Conservation (phyloP, 2,329 filamentous ascomycete genomes). For the Aurifilum marmelostoma region DNA sequence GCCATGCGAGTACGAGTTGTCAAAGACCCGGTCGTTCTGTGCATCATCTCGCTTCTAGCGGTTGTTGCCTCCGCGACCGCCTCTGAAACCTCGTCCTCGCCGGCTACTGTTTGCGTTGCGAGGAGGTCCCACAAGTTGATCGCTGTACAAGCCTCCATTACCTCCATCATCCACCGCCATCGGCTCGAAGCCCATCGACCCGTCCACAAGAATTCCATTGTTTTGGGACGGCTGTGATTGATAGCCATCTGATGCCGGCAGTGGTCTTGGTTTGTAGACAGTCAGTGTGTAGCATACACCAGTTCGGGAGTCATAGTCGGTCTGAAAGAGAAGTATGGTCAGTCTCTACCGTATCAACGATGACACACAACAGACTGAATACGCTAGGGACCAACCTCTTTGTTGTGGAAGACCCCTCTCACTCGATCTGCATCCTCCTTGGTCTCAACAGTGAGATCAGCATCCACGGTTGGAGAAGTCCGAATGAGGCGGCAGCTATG, state of each 20-base stretch:
- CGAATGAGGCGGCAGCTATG: constrained; percentile 69
- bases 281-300: constrained; percentile 12
- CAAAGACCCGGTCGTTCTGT: background rate
- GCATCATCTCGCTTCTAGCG: constrained; percentile 26
- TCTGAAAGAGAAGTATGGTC: constrained; percentile 9
- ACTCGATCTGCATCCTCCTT: constrained; percentile 74
- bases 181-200: constrained; percentile 55
- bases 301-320: constrained; percentile 35
- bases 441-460: constrained; percentile 75
- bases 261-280: constrained; percentile 26
- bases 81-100: constrained; percentile 26
- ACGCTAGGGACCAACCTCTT: constrained; percentile 61
- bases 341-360: constrained; percentile 1
- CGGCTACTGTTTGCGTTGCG: constrained; percentile 18
- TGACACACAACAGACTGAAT: background rate
- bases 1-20: background rate
- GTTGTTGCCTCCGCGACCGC: constrained; percentile 27
- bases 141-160: constrained; percentile 54
- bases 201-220: constrained; percentile 54
- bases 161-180: constrained; percentile 43
- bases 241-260: constrained; percentile 40
- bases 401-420: constrained; percentile 76
- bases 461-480: constrained; percentile 71
- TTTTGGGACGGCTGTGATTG: constrained; percentile 35
- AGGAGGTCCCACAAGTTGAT: constrained; percentile 43